phyloP scores from a whole-genome alignment of 371 early-diverging fungal species.

The Rhizopus delemar region DNA sequence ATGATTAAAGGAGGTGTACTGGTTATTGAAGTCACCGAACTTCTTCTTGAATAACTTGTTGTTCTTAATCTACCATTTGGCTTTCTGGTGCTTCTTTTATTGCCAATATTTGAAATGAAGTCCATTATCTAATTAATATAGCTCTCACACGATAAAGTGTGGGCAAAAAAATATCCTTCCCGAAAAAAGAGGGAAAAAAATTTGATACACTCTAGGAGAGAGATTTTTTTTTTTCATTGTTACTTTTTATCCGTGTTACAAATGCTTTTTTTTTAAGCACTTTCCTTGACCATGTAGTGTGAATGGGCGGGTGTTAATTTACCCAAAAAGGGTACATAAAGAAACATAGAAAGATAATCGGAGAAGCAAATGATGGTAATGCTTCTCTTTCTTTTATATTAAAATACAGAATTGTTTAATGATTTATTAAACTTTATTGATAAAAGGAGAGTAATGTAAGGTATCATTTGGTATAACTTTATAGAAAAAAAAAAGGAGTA shows the following conservation, averaged over 20 bases:
- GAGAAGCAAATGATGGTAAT: no score
- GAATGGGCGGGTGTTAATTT: background rate
- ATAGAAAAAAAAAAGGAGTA: no score
- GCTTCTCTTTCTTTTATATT: no score
- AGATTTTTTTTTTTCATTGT: background rate
- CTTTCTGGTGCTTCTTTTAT: constrained; percentile 27
- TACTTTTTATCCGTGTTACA: background rate
- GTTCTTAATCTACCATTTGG: constrained; percentile 15
- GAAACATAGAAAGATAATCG: no score
- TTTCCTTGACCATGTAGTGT: background rate
- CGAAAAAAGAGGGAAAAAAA: background rate
- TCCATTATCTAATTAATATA: constrained; percentile 17
- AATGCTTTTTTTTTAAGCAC: background rate
- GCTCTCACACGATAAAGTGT: constrained; percentile 15
- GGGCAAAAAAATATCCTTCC: constrained; percentile 3
- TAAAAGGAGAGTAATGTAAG: no score
- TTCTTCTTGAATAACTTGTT: constrained; percentile 22
- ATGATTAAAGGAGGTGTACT: constrained; percentile 13
- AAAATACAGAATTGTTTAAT: no score
- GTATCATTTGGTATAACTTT: no score
- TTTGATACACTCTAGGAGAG: background rate
- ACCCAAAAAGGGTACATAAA: background rate
- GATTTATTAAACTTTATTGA: no score
- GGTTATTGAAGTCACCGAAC: constrained; percentile 26
- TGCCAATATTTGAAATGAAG: constrained; percentile 28